Base-by-base conservation (phyloP, 805 yeast species). In the Komagataella populi region DNA sequence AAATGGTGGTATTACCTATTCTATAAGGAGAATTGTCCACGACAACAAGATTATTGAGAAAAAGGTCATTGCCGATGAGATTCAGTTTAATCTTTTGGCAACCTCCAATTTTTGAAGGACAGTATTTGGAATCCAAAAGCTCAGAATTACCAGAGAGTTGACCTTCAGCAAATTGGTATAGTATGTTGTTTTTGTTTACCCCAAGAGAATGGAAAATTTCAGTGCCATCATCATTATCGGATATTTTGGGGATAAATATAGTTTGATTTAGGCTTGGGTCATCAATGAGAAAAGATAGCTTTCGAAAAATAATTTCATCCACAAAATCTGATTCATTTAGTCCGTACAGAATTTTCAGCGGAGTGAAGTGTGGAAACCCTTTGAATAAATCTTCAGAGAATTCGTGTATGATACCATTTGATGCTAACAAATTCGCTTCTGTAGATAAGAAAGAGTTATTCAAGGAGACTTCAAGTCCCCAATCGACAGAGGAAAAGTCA, bases 1-100 rank as follows among this genome's bases (percentile, higher is more conserved):
- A 87, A 5, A 89, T 81, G n/a, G 76, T 61, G 1, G 88, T 79
- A 54, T 81, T 78, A 0, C 84, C 90, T 18, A 86, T 70, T 6
- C 58, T 57, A 47, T 72, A 70, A 2, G 77, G 78, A 1, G 69
- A 67, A 0, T 70, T 60, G 6, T 68, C 53, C 1, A 84, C 67
- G n/a, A 66, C 61, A 39, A 75, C 62, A 44, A 74, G 81, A 56
- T 82, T 83, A 62, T 87, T 87, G 44, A 87, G 59, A 2, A 70
- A 61, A 1, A 65, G 52, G 0, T 66, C 59, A n/a, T 65, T 64
- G 22, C 68, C 60, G 46, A 77, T 61, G 14, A 30, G 14, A 10
- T 30, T 30, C n/a, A 30, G 14, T 60, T 78, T 81, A 22, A 81
- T 59, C 49, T 73, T 73, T 63, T 83, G 89, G 59, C 91, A 84